Conservation (phyloP, 495 filamentous ascomycete species). For the Neurospora sp. region DNA sequence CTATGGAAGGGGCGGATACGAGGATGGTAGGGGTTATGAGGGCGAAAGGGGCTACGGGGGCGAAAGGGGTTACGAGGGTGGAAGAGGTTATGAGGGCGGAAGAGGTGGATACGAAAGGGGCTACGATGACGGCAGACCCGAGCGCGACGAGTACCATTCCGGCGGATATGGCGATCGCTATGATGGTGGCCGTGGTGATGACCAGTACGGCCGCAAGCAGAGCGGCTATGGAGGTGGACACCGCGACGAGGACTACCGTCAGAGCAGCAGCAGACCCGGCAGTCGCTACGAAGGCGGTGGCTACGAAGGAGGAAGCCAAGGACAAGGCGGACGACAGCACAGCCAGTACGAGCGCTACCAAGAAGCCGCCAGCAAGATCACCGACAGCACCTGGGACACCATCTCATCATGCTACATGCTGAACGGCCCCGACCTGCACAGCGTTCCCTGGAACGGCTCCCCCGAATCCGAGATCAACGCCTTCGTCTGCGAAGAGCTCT, state of each 20-base stretch:
- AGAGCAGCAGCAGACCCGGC: neutral
- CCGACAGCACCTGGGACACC: conserved; percentile 56
- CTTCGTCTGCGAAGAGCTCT: conserved; percentile 88
- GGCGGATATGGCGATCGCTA: neutral
- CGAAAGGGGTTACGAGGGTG: neutral
- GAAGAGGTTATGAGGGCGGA: neutral
- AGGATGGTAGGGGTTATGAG: conserved; percentile 5
- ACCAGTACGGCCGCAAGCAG: conserved; percentile 3
- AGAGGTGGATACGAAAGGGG: conserved; percentile 8
- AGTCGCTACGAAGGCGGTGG: conserved; percentile 4
- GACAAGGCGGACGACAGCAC: conserved; percentile 23
- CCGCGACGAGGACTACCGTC: conserved; percentile 4
- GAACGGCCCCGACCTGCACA: conserved; percentile 60
- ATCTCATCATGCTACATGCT: conserved; percentile 83
- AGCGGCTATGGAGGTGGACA: conserved; percentile 11
- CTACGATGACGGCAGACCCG: neutral
- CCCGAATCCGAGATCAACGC: conserved; percentile 70
- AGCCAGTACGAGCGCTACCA: conserved; percentile 53
- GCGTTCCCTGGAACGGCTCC: conserved; percentile 69
- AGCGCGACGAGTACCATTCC: conserved; percentile 1
- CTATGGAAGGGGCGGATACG: conserved; percentile 6
- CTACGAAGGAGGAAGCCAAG: neutral
- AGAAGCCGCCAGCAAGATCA: conserved; percentile 44
- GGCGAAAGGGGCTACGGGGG: neutral
- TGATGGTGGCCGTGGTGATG: conserved; percentile 2